These are phyloP conservation scores for Neocatenulostroma microsporum DNA, from an alignment of 2,329 filamentous ascomycete genomes.

Conservation along the genomic window DNA sequence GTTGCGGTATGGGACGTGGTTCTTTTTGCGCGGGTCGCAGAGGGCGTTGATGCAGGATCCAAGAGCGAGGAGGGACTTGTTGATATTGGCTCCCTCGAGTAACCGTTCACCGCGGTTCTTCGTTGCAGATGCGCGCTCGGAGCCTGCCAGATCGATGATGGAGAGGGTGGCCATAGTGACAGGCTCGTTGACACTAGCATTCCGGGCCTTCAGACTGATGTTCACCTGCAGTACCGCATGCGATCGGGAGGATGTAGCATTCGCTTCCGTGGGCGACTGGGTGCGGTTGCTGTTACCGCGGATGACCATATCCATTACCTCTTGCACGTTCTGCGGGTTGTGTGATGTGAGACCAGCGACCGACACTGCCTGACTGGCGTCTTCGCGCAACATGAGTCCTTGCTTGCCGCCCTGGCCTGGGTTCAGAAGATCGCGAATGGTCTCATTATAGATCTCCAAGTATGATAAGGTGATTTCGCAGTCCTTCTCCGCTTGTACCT, in stretches of 20 bases:
- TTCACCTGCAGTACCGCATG: conserved; percentile 98
- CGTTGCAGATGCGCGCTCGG: conserved; percentile 89
- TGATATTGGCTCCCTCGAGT: conserved; percentile 95
- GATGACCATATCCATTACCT: conserved; percentile 99
- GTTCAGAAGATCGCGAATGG: conserved; percentile 89
- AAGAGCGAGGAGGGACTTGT: conserved; percentile 89
- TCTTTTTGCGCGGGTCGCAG: conserved; percentile 82
- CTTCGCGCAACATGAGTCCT: conserved; percentile 85
- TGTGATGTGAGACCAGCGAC: conserved; percentile 88
- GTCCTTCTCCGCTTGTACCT: conserved; percentile 74
- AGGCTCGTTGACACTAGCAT: conserved; percentile 84
- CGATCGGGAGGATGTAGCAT: conserved; percentile 93
- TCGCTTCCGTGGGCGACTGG: conserved; percentile 93
- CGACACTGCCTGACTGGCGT: conserved; percentile 85
- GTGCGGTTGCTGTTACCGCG: conserved; percentile 89
- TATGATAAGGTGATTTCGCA: conserved; percentile 91
- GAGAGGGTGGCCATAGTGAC: conserved; percentile 97
- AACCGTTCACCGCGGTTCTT: conserved; percentile 91
- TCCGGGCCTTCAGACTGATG: conserved; percentile 85
- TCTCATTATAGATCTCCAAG: conserved; percentile 98
- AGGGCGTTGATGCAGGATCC: conserved; percentile 98
- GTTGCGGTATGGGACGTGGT: conserved; percentile 95
- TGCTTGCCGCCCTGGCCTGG: conserved; percentile 75
- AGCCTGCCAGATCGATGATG: conserved; percentile 95
- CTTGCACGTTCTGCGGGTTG: conserved; percentile 79